These are phyloP conservation scores for Cocos nucifera DNA, from an alignment of 176 grass and related monocot species.

Conservation along the genomic window DNA sequence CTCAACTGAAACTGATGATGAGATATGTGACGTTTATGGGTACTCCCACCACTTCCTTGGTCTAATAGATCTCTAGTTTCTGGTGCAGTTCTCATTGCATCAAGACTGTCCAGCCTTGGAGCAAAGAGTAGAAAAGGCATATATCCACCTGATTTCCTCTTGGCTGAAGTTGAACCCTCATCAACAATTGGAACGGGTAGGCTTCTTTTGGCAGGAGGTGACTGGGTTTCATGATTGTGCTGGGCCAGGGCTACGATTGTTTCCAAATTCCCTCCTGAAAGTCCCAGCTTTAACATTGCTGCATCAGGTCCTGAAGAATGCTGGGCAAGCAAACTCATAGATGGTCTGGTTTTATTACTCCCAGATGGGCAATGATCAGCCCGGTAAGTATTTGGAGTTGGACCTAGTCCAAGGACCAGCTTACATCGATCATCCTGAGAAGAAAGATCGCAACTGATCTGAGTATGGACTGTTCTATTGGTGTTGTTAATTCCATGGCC, in stretches of 20 bases:
- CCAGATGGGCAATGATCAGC: constrained; percentile 25
- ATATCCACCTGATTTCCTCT: constrained; percentile 65
- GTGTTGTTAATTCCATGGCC: constrained; percentile 14
- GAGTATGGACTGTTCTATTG: constrained; percentile 26
- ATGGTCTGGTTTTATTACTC: constrained; percentile 29
- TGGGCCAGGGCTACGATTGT: constrained; percentile 3
- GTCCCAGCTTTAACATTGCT: constrained; percentile 35
- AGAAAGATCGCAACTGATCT: constrained; percentile 22
- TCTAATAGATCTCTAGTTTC: constrained; percentile 21
- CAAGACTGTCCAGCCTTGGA: constrained; percentile 36
- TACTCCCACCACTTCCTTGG: constrained; percentile 14
- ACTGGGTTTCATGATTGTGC: constrained; percentile 12
- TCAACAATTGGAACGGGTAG: constrained; percentile 42
- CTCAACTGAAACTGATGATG: constrained; percentile 29
- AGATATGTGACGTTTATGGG: neutral
- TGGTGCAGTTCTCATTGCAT: constrained; percentile 6
- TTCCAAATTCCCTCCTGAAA: constrained; percentile 39
- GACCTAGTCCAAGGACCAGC: constrained; percentile 80
- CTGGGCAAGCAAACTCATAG: constrained; percentile 29
- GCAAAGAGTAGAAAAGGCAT: constrained; percentile 60
- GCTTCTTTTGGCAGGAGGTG: constrained; percentile 28
- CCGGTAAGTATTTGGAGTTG: constrained; percentile 56
- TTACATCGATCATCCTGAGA: constrained; percentile 60
- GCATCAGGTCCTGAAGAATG: constrained; percentile 33
- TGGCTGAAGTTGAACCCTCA: constrained; percentile 82